These are phyloP conservation scores for Massarina eburnea DNA, from an alignment of 2,329 filamentous ascomycete species.

Conservation along the genomic window DNA sequence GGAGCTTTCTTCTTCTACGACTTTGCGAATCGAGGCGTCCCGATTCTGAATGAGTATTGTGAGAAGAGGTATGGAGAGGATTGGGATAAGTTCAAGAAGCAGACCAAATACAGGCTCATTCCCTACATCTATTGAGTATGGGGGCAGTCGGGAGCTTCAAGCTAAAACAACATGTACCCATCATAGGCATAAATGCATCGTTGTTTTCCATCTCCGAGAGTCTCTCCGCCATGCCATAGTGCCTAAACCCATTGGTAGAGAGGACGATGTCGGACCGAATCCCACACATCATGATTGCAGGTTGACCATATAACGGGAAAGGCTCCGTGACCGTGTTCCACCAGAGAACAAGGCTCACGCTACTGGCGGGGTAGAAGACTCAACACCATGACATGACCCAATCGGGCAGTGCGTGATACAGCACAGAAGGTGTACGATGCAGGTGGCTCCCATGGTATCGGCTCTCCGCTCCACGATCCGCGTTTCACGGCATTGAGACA, in stretches of 20 bases:
- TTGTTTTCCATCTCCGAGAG: too few relatives aligned
- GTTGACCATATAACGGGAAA: too few relatives aligned
- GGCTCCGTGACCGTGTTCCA: too few relatives aligned
- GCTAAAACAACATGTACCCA: not conserved
- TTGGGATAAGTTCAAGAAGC: constrained; percentile 46
- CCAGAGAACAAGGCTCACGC: too few relatives aligned
- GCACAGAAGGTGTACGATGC: constrained; percentile 23
- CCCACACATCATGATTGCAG: too few relatives aligned
- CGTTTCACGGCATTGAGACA: constrained; percentile 4
- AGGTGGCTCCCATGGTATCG: constrained; percentile 15
- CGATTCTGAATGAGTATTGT: constrained; percentile 55
- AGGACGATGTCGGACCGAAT: too few relatives aligned
- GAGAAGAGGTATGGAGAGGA: constrained; percentile 43
- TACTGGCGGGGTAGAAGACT: constrained; percentile 2
- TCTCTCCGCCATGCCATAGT: too few relatives aligned
- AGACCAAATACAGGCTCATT: constrained; percentile 41
- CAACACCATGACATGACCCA: constrained; percentile 9
- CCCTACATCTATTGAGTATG: constrained; percentile 33
- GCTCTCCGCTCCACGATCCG: constrained; percentile 8
- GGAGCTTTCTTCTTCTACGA: constrained; percentile 49
- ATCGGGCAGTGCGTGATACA: constrained; percentile 22
- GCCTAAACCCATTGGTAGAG: too few relatives aligned
- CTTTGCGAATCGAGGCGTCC: constrained; percentile 49
- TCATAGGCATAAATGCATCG: too few relatives aligned
- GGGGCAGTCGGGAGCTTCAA: not conserved